phyloP scores from a whole-genome alignment of 768 basidiomycete species.

The Rhodotorula toruloides region DNA sequence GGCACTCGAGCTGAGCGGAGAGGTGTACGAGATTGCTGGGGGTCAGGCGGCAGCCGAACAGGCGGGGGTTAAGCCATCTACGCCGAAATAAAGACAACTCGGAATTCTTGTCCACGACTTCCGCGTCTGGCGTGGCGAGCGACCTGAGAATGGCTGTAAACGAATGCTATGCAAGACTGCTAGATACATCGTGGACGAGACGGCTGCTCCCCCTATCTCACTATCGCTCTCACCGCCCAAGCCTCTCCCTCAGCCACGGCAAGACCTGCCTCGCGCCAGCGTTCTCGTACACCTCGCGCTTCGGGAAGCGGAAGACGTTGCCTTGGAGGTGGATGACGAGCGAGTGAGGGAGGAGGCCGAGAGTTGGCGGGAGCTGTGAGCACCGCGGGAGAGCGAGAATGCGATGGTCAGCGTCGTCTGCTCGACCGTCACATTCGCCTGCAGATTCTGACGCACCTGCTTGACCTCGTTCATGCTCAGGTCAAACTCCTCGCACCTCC shows the following conservation, averaged over 20 bases:
- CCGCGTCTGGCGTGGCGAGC: no score
- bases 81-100: no score
- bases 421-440: no score
- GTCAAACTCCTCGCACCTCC: slow-evolving; percentile 27
- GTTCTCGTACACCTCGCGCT: slow-evolving; percentile 24
- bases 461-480: slow-evolving; percentile 20
- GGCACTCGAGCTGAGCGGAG: slow-evolving; percentile 62
- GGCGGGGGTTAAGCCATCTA: no score
- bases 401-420: background rate
- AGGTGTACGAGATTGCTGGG: slow-evolving; percentile 44
- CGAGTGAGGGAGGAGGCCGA: slow-evolving; percentile 16
- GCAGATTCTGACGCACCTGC: background rate
- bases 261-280: slow-evolving; percentile 11
- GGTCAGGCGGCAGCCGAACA: no score
- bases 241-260: slow-evolving; percentile 17
- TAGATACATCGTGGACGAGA: no score
- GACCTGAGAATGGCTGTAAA: no score
- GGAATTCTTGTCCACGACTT: no score
- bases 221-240: background rate
- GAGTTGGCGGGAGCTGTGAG: slow-evolving; percentile 15
- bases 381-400: background rate
- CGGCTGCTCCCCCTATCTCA: no score
- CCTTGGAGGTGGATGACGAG: slow-evolving; percentile 19
- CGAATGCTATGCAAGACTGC: no score
- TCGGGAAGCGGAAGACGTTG: slow-evolving; percentile 34